phyloP scores from a whole-genome alignment of 2,329 filamentous ascomycete genomes.

The Alternaria burnsii region DNA sequence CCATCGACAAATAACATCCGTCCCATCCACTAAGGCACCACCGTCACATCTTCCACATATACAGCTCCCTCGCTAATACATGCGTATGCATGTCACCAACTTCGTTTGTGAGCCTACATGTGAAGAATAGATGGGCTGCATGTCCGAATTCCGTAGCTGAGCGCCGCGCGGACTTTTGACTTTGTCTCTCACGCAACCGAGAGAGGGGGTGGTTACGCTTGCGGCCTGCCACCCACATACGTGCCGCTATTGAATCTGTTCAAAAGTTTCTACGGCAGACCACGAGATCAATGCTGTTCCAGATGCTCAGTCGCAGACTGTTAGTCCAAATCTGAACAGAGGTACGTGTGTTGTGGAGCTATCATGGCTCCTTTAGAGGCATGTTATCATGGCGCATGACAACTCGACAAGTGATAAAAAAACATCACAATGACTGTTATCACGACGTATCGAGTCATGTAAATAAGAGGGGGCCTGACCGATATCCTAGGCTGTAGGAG shows the following conservation, averaged over 20 bases:
- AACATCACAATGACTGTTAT: background rate
- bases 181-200: background rate
- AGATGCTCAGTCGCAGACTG: background rate
- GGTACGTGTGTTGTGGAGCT: background rate
- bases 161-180: background rate
- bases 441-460: background rate
- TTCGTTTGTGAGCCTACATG: background rate
- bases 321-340: background rate
- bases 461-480: background rate
- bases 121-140: background rate
- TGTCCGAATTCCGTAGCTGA: background rate
- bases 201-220: background rate
- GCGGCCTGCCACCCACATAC: background rate
- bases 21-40: background rate
- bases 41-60: background rate
- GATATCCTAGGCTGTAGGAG: background rate
- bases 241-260: background rate
- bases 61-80: background rate
- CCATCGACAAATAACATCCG: background rate
- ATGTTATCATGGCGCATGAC: background rate
- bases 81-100: background rate
- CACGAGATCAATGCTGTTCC: background rate
- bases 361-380: background rate
- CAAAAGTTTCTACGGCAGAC: background rate
- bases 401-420: background rate